Conservation (phyloP, 2,329 filamentous ascomycete genomes). For the Microdochium nivale region DNA sequence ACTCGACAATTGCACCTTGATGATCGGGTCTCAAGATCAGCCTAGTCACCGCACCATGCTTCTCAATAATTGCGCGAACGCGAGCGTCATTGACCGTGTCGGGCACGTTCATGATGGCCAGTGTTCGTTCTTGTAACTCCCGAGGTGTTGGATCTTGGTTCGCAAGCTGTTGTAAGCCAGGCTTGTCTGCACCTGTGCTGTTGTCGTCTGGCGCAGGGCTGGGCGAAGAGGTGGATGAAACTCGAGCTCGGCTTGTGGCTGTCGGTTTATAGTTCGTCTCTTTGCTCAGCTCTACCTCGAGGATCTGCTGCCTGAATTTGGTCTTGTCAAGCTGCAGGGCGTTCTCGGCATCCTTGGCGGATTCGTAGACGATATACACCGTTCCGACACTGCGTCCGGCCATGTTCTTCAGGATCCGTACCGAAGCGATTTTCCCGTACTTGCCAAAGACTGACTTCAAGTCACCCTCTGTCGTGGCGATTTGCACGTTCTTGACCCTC, state of each 20-base stretch:
- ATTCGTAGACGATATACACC: constrained; percentile 71
- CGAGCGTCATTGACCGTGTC: constrained; percentile 89
- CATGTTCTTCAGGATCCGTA: constrained; percentile 62
- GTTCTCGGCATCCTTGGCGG: constrained; percentile 57
- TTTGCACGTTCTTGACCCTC: constrained; percentile 63
- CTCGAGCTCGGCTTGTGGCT: constrained; percentile 30
- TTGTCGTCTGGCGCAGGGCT: constrained; percentile 15
- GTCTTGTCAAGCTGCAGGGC: constrained; percentile 64
- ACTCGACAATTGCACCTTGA: constrained; percentile 81
- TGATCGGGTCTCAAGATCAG: constrained; percentile 74
- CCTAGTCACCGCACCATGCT: constrained; percentile 63
- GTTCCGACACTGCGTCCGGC: constrained; percentile 66
- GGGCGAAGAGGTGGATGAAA: constrained; percentile 24
- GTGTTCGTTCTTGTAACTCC: constrained; percentile 57
- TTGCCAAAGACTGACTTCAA: constrained; percentile 63
- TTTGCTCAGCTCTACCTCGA: constrained; percentile 56
- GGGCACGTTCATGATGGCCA: constrained; percentile 77
- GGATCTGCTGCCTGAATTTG: constrained; percentile 57
- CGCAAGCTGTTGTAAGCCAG: neutral
- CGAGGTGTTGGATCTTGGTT: constrained; percentile 28
- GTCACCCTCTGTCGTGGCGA: constrained; percentile 55
- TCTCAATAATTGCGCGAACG: constrained; percentile 63
- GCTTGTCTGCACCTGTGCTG: constrained; percentile 2
- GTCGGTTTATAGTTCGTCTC: constrained; percentile 47
- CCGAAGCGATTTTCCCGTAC: constrained; percentile 65